Evolutionary conservation across 2,329 filamentous ascomycete species (phyloP).

Genomic region (Paraphaeosphaeria sporulosa): DNA sequence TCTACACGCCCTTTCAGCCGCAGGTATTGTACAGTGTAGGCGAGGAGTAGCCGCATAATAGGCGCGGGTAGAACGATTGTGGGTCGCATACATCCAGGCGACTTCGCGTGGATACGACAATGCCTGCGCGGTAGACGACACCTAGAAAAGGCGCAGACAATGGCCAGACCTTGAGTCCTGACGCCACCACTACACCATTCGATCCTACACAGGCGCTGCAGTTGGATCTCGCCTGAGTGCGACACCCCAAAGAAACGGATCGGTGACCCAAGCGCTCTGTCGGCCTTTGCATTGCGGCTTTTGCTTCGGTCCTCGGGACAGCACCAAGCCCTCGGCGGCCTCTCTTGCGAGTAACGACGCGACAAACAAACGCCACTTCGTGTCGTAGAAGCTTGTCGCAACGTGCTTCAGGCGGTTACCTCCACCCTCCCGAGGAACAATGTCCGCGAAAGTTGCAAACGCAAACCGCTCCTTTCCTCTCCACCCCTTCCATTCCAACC

Average conservation of each 20-base stretch:
- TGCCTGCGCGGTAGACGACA: slow-evolving; percentile 7
- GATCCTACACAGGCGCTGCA: background rate
- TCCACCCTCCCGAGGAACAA: slow-evolving; percentile 13
- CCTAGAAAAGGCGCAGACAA: slow-evolving; percentile 4
- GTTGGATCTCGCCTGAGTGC: background rate
- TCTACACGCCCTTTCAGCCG: background rate
- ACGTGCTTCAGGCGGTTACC: background rate
- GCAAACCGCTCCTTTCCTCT: slow-evolving; percentile 52
- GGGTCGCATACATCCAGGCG: slow-evolving; percentile 2
- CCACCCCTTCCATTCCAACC: slow-evolving; percentile 54
- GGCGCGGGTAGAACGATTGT: background rate
- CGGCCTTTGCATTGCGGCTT: slow-evolving; percentile 1
- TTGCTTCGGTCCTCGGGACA: background rate
- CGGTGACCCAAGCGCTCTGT: background rate
- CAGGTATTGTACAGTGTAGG: too few relatives aligned
- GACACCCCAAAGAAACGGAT: background rate
- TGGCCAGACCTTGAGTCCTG: background rate
- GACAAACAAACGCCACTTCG: background rate
- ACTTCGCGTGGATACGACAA: background rate
- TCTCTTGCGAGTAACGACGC: background rate
- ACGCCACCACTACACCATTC: background rate
- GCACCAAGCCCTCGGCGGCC: slow-evolving; percentile 8
- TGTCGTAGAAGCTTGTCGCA: slow-evolving; percentile 8
- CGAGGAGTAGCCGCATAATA: background rate
- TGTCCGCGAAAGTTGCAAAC: slow-evolving; percentile 45